Percentiles rank a stretch among this genome's conserved stretches.
These are phyloP conservation scores for Aspergillus flavus DNA, from an alignment of 2,329 filamentous ascomycete genomes.

Conservation along the genomic window DNA sequence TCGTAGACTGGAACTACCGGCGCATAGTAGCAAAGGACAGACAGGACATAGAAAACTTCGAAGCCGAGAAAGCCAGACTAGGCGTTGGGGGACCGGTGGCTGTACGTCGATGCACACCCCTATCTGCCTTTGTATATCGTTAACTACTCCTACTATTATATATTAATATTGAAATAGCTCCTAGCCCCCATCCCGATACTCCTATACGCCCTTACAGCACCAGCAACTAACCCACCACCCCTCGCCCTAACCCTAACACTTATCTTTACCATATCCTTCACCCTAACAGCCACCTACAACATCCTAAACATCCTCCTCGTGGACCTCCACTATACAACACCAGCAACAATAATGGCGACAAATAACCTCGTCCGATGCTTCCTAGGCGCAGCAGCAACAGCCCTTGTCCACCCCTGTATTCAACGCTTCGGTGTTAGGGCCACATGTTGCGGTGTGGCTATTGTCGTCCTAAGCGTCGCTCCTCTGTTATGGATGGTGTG, in stretches of 20 bases:
- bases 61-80: not conserved
- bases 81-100: not conserved
- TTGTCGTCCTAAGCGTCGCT: not conserved
- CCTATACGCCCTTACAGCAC: not conserved
- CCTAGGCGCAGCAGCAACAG: slow-evolving; percentile 34
- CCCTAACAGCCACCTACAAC: slow-evolving; percentile 44
- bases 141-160: not conserved
- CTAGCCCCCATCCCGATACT: not conserved
- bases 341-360: slow-evolving; percentile 37
- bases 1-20: not conserved
- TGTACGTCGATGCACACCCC: not conserved
- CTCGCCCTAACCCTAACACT: not conserved
- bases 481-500: not conserved
- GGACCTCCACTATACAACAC: slow-evolving; percentile 40
- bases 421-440: not conserved
- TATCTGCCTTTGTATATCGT: not conserved
- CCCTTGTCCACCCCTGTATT: slow-evolving; percentile 22
- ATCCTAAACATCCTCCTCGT: slow-evolving; percentile 50
- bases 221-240: not conserved
- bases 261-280: slow-evolving; percentile 32
- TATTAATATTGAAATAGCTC: not conserved
- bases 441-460: not conserved
- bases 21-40: not conserved
- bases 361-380: slow-evolving; percentile 38
- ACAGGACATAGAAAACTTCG: not conserved